Evolutionary conservation across 192 early-diverging fungal genomes (phyloP).

Genomic region (Umbelopsis sp.): DNA sequence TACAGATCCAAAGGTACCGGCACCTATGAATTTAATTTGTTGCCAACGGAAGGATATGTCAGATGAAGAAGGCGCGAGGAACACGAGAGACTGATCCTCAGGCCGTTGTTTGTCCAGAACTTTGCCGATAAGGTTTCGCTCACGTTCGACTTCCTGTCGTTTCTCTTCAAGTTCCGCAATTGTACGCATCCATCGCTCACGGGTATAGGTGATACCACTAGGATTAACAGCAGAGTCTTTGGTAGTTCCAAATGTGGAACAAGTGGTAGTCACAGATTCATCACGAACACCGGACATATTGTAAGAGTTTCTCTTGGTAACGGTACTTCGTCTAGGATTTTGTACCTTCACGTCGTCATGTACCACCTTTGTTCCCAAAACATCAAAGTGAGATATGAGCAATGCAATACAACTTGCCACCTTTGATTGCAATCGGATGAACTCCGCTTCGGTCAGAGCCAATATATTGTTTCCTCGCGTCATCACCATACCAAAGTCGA

Average conservation of each 20-base stretch:
- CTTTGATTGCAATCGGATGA: constrained; percentile 65
- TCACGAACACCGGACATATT: constrained; percentile 31
- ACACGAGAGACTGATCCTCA: constrained; percentile 77
- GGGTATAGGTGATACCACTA: constrained; percentile 33
- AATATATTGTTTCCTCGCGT: constrained; percentile 73
- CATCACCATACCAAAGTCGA: constrained; percentile 82
- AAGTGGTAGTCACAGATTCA: constrained; percentile 36
- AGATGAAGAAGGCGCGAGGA: constrained; percentile 74
- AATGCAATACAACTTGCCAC: constrained; percentile 80
- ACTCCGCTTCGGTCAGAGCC: constrained; percentile 70
- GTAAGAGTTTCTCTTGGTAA: constrained; percentile 26
- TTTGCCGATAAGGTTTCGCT: constrained; percentile 66
- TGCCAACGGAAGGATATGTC: constrained; percentile 88
- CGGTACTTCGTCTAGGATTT: constrained; percentile 27
- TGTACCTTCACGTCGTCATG: constrained; percentile 40
- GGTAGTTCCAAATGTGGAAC: constrained; percentile 35
- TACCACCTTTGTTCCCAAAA: constrained; percentile 62
- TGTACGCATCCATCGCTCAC: constrained; percentile 52
- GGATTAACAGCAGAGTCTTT: constrained; percentile 14
- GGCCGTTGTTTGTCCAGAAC: constrained; percentile 77
- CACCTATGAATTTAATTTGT: constrained; percentile 80
- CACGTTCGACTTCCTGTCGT: constrained; percentile 50
- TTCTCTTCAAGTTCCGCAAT: constrained; percentile 59
- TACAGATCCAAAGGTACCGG: constrained; percentile 87
- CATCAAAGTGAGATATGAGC: constrained; percentile 82